Percentiles rank a stretch among this genome's conserved stretches.
Conservation (phyloP, 179 eudicot genomes). For the Camellia oleifera region DNA sequence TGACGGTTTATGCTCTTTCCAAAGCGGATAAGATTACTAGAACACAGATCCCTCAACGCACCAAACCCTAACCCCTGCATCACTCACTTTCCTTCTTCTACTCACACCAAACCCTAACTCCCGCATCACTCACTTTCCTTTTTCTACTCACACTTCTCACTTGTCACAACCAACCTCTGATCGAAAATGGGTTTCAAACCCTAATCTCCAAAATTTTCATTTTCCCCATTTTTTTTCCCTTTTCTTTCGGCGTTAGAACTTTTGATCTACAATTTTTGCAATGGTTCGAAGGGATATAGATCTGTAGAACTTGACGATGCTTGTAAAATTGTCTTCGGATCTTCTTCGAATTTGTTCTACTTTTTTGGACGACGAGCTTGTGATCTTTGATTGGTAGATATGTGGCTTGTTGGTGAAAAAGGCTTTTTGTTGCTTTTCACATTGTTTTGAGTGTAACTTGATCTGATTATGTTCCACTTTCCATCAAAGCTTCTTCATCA, state of each 20-base stretch:
- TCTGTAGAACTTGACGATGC: neutral
- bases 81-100: neutral
- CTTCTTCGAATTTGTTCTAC: neutral
- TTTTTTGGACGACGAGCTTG: neutral
- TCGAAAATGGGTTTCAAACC: constrained; percentile 7
- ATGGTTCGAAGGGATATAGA: neutral
- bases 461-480: neutral
- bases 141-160: neutral
- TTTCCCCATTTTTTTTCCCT: too few relatives aligned
- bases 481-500: neutral
- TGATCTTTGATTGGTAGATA: neutral
- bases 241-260: neutral
- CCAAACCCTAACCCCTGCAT: constrained; percentile 9
- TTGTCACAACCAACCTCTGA: neutral
- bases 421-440: neutral
- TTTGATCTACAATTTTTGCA: neutral
- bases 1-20: too few relatives aligned
- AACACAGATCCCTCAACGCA: neutral
- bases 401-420: neutral
- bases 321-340: neutral
- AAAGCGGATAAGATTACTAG: too few relatives aligned
- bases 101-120: constrained; percentile 13
- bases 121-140: neutral
- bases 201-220: neutral
- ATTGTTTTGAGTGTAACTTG: neutral